Percentiles rank a stretch among this genome's conserved stretches.
Evolutionary conservation across 768 basidiomycete genomes (phyloP).

Genomic region (Daedaleopsis nitida): DNA sequence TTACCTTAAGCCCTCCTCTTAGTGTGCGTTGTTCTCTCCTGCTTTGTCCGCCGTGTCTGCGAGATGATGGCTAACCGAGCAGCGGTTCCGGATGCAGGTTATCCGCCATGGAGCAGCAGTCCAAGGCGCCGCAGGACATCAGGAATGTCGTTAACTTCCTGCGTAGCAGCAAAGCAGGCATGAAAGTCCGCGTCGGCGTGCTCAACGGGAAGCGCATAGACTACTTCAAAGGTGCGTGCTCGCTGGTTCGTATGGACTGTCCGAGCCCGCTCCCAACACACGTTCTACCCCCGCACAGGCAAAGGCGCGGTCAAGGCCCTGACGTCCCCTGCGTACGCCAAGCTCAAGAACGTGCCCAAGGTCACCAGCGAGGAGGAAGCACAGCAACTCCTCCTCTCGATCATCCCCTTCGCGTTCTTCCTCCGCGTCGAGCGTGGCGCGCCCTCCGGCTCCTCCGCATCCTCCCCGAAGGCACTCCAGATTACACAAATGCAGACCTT

Average conservation of each 20-base stretch:
- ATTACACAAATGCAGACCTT: slow-evolving; percentile 84
- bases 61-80: neutral
- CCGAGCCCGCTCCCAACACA: slow-evolving; percentile 5
- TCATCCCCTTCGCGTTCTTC: slow-evolving; percentile 89
- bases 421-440: slow-evolving; percentile 83
- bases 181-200: slow-evolving; percentile 88
- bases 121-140: slow-evolving; percentile 76
- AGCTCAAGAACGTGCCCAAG: slow-evolving; percentile 77
- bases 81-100: slow-evolving; percentile 1
- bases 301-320: slow-evolving; percentile 92
- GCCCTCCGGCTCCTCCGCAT: slow-evolving; percentile 60
- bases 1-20: slow-evolving; percentile 1
- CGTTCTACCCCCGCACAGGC: slow-evolving; percentile 48
- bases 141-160: slow-evolving; percentile 86
- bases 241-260: neutral
- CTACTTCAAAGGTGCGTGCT: slow-evolving; percentile 90
- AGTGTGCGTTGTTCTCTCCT: neutral
- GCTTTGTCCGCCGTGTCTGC: neutral
- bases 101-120: slow-evolving; percentile 65
- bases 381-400: slow-evolving; percentile 57
- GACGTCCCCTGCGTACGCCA: slow-evolving; percentile 88
- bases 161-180: slow-evolving; percentile 80
- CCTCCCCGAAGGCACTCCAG: slow-evolving; percentile 78
- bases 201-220: slow-evolving; percentile 93
- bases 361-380: slow-evolving; percentile 81